Evolutionary conservation across 2,329 filamentous ascomycete species (phyloP).

Genomic region (Elsinoe necatrix): DNA sequence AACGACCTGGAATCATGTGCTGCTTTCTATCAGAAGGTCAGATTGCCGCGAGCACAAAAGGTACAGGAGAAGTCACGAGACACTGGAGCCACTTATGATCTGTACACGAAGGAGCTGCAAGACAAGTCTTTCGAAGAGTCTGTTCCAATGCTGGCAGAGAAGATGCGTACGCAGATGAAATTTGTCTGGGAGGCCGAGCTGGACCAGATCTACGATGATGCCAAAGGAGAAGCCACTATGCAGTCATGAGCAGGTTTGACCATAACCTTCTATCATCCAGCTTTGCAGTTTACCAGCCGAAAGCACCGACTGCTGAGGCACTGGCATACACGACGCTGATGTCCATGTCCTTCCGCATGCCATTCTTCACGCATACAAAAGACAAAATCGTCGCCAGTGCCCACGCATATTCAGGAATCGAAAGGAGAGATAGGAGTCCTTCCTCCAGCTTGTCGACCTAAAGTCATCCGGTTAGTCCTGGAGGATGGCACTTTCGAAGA

Average conservation of each 20-base stretch:
- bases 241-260: background rate
- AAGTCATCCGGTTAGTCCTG: too few species aligned
- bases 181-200: constrained; percentile 35
- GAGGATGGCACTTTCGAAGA: too few species aligned
- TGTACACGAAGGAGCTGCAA: constrained; percentile 30
- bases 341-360: background rate
- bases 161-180: constrained; percentile 29
- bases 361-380: background rate
- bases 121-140: constrained; percentile 32
- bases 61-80: constrained; percentile 27
- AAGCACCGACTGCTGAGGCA: too few species aligned
- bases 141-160: constrained; percentile 27
- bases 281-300: too few species aligned
- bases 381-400: background rate
- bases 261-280: background rate
- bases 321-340: too few species aligned
- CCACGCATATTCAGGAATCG: background rate
- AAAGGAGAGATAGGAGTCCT: too few species aligned
- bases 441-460: too few species aligned
- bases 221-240: constrained; percentile 5
- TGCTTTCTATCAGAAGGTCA: constrained; percentile 30
- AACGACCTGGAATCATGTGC: constrained; percentile 22
- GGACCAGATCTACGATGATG: constrained; percentile 25
- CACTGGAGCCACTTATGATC: constrained; percentile 31
- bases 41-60: constrained; percentile 30